phyloP scores from a whole-genome alignment of 2,329 filamentous ascomycete species.

The Orbilia oligospora region DNA sequence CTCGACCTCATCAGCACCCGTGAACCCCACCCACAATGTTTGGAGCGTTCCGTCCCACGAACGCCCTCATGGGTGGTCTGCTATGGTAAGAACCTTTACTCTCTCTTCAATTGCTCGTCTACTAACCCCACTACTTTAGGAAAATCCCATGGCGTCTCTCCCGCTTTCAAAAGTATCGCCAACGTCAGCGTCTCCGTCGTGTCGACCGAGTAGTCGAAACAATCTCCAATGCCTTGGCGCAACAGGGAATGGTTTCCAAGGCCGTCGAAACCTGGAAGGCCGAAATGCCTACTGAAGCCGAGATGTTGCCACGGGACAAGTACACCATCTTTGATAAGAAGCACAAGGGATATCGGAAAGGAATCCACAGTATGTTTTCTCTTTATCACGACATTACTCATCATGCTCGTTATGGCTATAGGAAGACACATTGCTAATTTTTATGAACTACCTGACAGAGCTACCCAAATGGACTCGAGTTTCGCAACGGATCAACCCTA shows the following conservation, averaged over 20 bases:
- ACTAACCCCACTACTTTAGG: slow-evolving; percentile 69
- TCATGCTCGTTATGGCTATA: background rate
- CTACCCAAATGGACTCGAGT: slow-evolving; percentile 95
- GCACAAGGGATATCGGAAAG: slow-evolving; percentile 94
- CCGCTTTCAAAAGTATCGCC: slow-evolving; percentile 87
- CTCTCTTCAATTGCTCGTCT: slow-evolving; percentile 22
- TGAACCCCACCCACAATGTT: slow-evolving; percentile 75
- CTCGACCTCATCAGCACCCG: slow-evolving; percentile 25
- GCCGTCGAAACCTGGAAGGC: slow-evolving; percentile 90
- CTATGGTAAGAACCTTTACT: slow-evolving; percentile 75
- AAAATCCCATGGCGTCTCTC: slow-evolving; percentile 98
- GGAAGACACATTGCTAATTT: slow-evolving; percentile 19
- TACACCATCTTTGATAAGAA: slow-evolving; percentile 98
- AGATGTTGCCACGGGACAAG: slow-evolving; percentile 97
- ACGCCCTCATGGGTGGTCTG: slow-evolving; percentile 82
- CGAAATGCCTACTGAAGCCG: slow-evolving; percentile 94
- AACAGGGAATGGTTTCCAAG: slow-evolving; percentile 79
- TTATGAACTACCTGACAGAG: slow-evolving; percentile 70
- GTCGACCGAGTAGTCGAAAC: slow-evolving; percentile 91
- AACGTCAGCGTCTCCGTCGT: slow-evolving; percentile 83
- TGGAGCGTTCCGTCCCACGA: slow-evolving; percentile 84
- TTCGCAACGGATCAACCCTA: slow-evolving; percentile 92
- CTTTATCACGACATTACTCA: slow-evolving; percentile 1
- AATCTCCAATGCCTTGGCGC: slow-evolving; percentile 81
- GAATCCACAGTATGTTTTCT: slow-evolving; percentile 88